A percentile compares a stretch with the other conserved stretches of the same genome.
Evolutionary conservation across 1,139 yeast species (phyloP).

Genomic region (Pichia inconspicua): DNA sequence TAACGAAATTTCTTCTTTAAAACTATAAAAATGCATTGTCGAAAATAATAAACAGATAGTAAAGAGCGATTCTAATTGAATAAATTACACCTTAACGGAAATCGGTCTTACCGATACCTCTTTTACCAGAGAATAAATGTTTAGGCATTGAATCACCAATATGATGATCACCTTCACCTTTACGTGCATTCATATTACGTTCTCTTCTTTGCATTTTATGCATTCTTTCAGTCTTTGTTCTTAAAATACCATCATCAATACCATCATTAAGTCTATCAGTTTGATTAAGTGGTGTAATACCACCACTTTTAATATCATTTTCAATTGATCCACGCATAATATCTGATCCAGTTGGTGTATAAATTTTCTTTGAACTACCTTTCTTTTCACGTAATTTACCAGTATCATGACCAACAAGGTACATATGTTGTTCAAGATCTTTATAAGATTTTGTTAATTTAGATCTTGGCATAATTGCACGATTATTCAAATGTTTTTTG

Average conservation of each 20-base stretch:
- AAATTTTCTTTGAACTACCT: slow-evolving; percentile 29
- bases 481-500: slow-evolving; percentile 81
- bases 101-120: slow-evolving; percentile 86
- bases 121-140: slow-evolving; percentile 93
- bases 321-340: slow-evolving; percentile 39
- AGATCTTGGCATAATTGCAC: slow-evolving; percentile 90
- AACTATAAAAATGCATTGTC: not conserved
- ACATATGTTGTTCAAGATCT: slow-evolving; percentile 85
- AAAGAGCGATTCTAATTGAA: not conserved
- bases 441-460: slow-evolving; percentile 66
- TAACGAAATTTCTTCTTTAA: too few species aligned
- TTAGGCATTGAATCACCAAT: slow-evolving; percentile 78
- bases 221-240: slow-evolving; percentile 81
- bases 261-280: slow-evolving; percentile 82
- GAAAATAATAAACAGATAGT: not conserved
- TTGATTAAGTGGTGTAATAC: slow-evolving; percentile 48
- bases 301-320: slow-evolving; percentile 20
- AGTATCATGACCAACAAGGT: slow-evolving; percentile 83
- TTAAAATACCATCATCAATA: slow-evolving; percentile 71
- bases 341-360: slow-evolving; percentile 59
- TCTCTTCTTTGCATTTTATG: slow-evolving; percentile 87
- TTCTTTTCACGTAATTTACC: slow-evolving; percentile 41
- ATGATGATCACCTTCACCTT: slow-evolving; percentile 95
- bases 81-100: slow-evolving; percentile 38
- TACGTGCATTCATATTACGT: slow-evolving; percentile 86